A percentile compares a stretch with the other conserved stretches of the same genome.
Conservation (phyloP, 768 basidiomycete species). For the Suillus plorans region DNA sequence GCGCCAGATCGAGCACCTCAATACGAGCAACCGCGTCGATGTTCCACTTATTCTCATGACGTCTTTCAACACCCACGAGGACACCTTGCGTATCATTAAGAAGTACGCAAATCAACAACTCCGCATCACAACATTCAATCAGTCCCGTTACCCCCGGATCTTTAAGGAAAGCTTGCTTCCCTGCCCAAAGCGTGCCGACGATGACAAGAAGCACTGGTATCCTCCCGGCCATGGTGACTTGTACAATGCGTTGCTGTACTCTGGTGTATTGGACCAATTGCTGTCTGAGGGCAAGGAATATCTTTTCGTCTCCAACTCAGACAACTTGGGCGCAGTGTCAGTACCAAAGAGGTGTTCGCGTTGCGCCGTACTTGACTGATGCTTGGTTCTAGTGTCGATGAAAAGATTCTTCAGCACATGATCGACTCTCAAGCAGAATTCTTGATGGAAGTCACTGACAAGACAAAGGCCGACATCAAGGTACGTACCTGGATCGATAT, state of each 20-base stretch:
- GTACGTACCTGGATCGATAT: slow-evolving; percentile 6
- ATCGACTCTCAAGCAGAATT: slow-evolving; percentile 63
- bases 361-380: slow-evolving; percentile 6
- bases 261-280: slow-evolving; percentile 72
- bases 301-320: slow-evolving; percentile 77
- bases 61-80: slow-evolving; percentile 79
- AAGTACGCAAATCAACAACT: slow-evolving; percentile 81
- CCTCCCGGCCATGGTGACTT: slow-evolving; percentile 77
- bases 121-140: slow-evolving; percentile 69
- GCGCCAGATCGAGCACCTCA: slow-evolving; percentile 69
- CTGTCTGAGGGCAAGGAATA: slow-evolving; percentile 73
- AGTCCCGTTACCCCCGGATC: slow-evolving; percentile 74
- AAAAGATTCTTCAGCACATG: slow-evolving; percentile 67
- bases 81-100: slow-evolving; percentile 75
- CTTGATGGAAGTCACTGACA: slow-evolving; percentile 79
- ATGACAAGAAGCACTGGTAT: slow-evolving; percentile 74
- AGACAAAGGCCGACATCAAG: slow-evolving; percentile 81
- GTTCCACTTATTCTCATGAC: slow-evolving; percentile 83
- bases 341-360: slow-evolving; percentile 15
- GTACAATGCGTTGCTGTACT: slow-evolving; percentile 69
- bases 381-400: slow-evolving; percentile 50
- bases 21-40: slow-evolving; percentile 58
- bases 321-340: slow-evolving; percentile 69
- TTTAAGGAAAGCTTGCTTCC: slow-evolving; percentile 68
- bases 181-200: slow-evolving; percentile 52